phyloP scores from a whole-genome alignment of 768 basidiomycete genomes.

The Pleurotus giganteus region DNA sequence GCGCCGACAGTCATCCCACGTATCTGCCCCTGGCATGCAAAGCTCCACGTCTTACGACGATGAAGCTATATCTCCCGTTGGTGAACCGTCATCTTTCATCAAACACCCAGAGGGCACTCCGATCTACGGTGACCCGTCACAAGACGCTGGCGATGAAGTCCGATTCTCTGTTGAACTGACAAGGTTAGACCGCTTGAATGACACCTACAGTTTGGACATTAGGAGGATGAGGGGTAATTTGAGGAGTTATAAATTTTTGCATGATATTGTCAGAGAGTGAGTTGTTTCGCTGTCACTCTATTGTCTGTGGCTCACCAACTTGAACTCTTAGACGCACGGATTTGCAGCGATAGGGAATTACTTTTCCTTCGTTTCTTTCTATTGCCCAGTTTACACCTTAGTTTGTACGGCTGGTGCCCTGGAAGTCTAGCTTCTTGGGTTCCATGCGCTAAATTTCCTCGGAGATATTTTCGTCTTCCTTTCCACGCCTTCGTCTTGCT shows the following conservation, averaged over 20 bases:
- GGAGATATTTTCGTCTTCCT: too few relatives aligned
- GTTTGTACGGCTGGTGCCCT: too few relatives aligned
- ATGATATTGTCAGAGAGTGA: conserved; percentile 84
- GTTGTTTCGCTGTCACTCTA: conserved; percentile 28
- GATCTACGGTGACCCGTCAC: conserved; percentile 22
- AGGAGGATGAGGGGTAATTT: conserved; percentile 90
- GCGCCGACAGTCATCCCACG: conserved; percentile 88
- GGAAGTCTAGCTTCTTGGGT: too few relatives aligned
- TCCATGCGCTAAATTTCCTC: too few relatives aligned
- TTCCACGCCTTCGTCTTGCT: too few relatives aligned
- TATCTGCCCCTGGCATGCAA: conserved; percentile 42
- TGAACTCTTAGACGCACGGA: conserved; percentile 39
- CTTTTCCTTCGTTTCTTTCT: neutral
- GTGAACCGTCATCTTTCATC: conserved; percentile 28
- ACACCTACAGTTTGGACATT: conserved; percentile 90
- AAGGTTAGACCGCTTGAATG: conserved; percentile 82
- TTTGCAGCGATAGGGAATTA: conserved; percentile 32
- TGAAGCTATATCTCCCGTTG: conserved; percentile 34
- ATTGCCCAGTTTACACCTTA: too few relatives aligned
- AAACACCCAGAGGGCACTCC: conserved; percentile 27
- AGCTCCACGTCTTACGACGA: conserved; percentile 48
- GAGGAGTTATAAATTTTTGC: conserved; percentile 90
- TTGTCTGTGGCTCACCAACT: neutral
- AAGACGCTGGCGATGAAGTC: conserved; percentile 85
- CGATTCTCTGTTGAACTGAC: conserved; percentile 95